Conservation (phyloP, 495 filamentous ascomycete species). For the Neurospora sp. region DNA sequence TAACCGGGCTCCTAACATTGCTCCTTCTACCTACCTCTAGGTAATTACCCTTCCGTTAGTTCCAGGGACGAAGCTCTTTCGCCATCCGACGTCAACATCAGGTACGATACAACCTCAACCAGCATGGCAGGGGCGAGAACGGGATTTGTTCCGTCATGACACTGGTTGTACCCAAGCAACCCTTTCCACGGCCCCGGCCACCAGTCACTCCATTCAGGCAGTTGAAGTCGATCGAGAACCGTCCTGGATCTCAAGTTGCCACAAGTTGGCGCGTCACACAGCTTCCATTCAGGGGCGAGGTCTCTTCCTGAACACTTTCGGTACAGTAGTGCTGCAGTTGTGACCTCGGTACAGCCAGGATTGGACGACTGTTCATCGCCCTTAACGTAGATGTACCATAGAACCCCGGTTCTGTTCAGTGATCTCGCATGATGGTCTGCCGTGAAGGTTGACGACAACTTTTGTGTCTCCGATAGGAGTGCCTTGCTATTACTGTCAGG, state of each 20-base stretch:
- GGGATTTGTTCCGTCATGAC: neutral
- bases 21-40: no score
- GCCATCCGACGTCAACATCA: neutral
- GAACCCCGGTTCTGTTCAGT: neutral
- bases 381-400: neutral
- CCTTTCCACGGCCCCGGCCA: neutral
- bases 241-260: neutral
- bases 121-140: neutral
- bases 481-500: neutral
- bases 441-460: neutral
- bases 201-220: neutral
- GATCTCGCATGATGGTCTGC: neutral
- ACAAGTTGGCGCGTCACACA: neutral
- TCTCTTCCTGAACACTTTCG: neutral
- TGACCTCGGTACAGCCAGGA: neutral
- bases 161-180: neutral
- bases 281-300: neutral
- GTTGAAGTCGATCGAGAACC: neutral
- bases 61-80: neutral
- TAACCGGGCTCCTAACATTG: neutral
- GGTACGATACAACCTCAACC: neutral
- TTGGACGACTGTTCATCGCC: neutral
- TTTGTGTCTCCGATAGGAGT: neutral
- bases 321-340: neutral
- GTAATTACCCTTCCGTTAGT: neutral